These are phyloP conservation scores for Phytophthora foliorum DNA, from an alignment of 352 stramenopile species.

Conservation along the genomic window DNA sequence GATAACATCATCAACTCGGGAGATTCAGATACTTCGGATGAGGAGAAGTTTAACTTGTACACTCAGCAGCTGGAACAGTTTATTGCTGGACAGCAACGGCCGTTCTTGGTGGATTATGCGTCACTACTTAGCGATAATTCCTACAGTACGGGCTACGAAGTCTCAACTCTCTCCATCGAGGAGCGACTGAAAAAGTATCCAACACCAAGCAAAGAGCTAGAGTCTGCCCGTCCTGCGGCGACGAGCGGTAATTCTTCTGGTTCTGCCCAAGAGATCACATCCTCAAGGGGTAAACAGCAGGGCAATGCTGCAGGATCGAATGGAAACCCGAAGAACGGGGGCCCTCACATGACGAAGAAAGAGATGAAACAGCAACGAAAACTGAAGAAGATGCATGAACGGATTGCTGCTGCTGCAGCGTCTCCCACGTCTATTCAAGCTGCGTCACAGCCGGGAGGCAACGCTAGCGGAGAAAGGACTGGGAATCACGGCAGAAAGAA, in stretches of 20 bases:
- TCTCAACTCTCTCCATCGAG: conserved; percentile 69
- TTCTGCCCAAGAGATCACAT: conserved; percentile 22
- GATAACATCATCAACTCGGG: conserved; percentile 33
- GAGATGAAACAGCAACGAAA: conserved; percentile 80
- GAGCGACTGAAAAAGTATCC: conserved; percentile 67
- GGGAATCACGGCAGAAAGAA: conserved; percentile 36
- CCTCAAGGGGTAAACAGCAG: conserved; percentile 35
- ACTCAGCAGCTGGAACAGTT: conserved; percentile 69
- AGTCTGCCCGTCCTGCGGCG: conserved; percentile 22
- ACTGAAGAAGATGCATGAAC: conserved; percentile 74
- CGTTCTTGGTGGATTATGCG: conserved; percentile 83
- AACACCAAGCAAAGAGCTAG: conserved; percentile 52
- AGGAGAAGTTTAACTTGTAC: conserved; percentile 65
- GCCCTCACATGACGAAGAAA: conserved; percentile 60
- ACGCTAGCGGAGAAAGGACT: conserved; percentile 32
- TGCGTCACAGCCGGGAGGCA: conserved; percentile 21
- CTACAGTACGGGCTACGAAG: conserved; percentile 83
- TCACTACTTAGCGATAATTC: conserved; percentile 80
- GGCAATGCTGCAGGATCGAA: conserved; percentile 11
- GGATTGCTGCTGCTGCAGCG: conserved; percentile 11
- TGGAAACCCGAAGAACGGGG: conserved; percentile 38
- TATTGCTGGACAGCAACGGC: conserved; percentile 75
- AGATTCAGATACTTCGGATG: conserved; percentile 39
- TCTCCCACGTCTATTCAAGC: conserved; percentile 4
- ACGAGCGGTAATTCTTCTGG: conserved; percentile 8